These are phyloP conservation scores for Brettanomyces naardenensis DNA, from an alignment of 805 yeast species.

Conservation along the genomic window DNA sequence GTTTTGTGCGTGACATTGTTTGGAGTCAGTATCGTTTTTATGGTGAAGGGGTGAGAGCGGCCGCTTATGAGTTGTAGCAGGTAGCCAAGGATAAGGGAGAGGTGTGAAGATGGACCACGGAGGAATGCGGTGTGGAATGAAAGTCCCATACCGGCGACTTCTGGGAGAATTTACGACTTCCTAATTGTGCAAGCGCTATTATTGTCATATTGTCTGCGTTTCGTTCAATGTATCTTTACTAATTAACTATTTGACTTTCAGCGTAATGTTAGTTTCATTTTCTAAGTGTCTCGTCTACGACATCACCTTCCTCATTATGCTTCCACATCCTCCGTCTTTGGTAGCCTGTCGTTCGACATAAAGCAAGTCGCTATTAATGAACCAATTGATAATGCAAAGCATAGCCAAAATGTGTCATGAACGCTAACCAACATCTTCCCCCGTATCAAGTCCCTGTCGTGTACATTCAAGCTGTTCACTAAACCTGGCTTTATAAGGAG, in stretches of 20 bases:
- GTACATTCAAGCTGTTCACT: slow-evolving; percentile 5
- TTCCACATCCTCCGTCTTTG: not conserved
- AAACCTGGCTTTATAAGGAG: not conserved
- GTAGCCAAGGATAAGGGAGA: too few species aligned
- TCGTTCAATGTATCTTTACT: not conserved
- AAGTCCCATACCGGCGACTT: too few species aligned
- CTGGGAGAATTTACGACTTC: too few species aligned
- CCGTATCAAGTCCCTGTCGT: slow-evolving; percentile 11
- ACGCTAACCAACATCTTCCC: slow-evolving; percentile 28
- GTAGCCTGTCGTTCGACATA: slow-evolving; percentile 5
- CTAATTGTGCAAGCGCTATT: too few species aligned
- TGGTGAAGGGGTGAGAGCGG: slow-evolving; percentile 4
- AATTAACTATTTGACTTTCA: not conserved
- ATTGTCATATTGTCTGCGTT: too few species aligned
- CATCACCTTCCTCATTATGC: too few species aligned
- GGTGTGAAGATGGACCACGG: too few species aligned
- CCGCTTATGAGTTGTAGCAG: too few species aligned
- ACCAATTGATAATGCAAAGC: slow-evolving; percentile 23
- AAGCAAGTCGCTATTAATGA: not conserved
- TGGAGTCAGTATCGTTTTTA: slow-evolving; percentile 7
- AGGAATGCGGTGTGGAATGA: too few species aligned
- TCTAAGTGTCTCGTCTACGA: too few species aligned
- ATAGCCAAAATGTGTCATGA: slow-evolving; percentile 32
- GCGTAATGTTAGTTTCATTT: not conserved
- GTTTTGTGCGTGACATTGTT: slow-evolving; percentile 4